Evolutionary conservation across 495 filamentous ascomycete species (phyloP).

Genomic region (Trypethelium eluteriae): DNA sequence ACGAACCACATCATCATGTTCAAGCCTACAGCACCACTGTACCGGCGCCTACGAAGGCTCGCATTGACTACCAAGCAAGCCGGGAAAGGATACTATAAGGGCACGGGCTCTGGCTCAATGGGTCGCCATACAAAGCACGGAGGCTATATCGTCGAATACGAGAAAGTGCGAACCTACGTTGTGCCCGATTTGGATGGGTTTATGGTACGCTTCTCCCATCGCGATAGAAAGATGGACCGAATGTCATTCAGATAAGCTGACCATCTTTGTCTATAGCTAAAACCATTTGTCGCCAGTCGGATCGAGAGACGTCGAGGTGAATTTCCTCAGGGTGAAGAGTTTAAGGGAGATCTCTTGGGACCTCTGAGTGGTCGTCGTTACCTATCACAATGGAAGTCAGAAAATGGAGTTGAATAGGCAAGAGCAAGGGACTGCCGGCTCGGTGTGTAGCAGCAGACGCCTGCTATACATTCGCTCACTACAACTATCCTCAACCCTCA

Average conservation of each 20-base stretch:
- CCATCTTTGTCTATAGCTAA: slow-evolving; percentile 51
- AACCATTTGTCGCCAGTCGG: slow-evolving; percentile 70
- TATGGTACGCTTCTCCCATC: slow-evolving; percentile 49
- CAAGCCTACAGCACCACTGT: slow-evolving; percentile 64
- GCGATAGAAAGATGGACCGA: neutral
- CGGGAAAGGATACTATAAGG: slow-evolving; percentile 94
- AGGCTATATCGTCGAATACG: slow-evolving; percentile 71
- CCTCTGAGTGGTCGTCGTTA: neutral
- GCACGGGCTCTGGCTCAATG: slow-evolving; percentile 78
- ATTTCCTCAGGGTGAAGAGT: slow-evolving; percentile 37
- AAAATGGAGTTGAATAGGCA: neutral
- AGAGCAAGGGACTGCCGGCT: neutral
- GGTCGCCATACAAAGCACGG: slow-evolving; percentile 80
- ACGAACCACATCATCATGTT: slow-evolving; percentile 38
- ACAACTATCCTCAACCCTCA: no score
- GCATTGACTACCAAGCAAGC: slow-evolving; percentile 83
- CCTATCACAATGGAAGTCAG: neutral
- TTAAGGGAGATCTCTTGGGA: neutral
- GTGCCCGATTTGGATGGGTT: slow-evolving; percentile 62
- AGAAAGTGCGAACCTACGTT: slow-evolving; percentile 84
- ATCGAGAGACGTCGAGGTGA: slow-evolving; percentile 46
- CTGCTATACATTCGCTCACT: neutral
- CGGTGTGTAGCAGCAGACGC: neutral
- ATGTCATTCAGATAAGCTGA: neutral
- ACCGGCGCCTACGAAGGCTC: slow-evolving; percentile 57